phyloP scores from a whole-genome alignment of 2,329 filamentous ascomycete species.

The Trichoderma koningiopsis region DNA sequence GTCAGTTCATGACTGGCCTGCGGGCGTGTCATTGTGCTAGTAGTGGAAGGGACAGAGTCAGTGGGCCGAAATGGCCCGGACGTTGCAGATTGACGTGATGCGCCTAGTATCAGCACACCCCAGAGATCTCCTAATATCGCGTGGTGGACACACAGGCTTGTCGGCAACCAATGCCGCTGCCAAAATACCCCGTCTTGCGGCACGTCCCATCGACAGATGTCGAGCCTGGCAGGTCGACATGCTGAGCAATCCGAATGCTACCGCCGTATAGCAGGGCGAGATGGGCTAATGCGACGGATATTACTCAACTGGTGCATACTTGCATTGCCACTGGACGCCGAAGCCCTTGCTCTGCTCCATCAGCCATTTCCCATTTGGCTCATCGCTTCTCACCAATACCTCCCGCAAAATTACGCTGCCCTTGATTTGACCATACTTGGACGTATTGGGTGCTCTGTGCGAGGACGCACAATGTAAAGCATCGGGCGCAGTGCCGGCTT shows the following conservation, averaged over 20 bases:
- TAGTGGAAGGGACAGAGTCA: constrained; percentile 3
- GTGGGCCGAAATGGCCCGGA: constrained; percentile 10
- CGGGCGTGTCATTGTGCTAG: constrained; percentile 22
- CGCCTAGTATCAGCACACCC: constrained; percentile 18
- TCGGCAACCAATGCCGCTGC: constrained; percentile 21
- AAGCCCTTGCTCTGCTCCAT: constrained; percentile 6
- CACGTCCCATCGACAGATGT: constrained; percentile 8
- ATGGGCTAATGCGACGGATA: background rate
- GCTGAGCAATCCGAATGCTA: background rate
- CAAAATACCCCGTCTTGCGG: constrained; percentile 22
- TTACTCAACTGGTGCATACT: background rate
- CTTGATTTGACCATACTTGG: constrained; percentile 19
- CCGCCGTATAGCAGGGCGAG: background rate
- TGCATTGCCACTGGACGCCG: background rate
- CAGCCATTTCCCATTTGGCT: constrained; percentile 4
- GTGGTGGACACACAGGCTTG: constrained; percentile 16
- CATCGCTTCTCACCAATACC: background rate
- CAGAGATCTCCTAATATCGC: constrained; percentile 19
- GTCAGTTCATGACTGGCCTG: constrained; percentile 22
- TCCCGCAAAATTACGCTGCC: constrained; percentile 7
- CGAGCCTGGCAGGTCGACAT: background rate
- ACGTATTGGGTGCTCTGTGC: constrained; percentile 19
- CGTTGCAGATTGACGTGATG: constrained; percentile 25
- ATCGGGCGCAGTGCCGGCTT: constrained; percentile 18
- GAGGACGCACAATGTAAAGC: constrained; percentile 23